Evolutionary conservation across 2,329 filamentous ascomycete species (phyloP).

Genomic region (Alternaria tenuissima): DNA sequence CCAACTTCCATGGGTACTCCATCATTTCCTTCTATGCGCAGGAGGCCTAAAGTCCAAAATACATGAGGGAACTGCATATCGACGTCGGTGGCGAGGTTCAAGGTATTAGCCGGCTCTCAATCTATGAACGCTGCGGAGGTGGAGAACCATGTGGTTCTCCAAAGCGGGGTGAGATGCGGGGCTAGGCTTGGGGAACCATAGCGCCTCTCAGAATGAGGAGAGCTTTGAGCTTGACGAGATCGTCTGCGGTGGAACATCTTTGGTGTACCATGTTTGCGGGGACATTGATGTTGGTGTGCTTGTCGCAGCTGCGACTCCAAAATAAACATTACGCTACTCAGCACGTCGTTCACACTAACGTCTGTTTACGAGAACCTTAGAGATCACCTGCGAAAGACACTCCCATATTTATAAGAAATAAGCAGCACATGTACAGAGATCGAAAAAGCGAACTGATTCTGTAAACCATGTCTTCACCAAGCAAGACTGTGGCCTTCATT

Average conservation of each 20-base stretch:
- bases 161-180: constrained; percentile 17
- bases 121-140: constrained; percentile 4
- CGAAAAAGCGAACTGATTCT: neutral
- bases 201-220: neutral
- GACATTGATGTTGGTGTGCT: neutral
- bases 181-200: neutral
- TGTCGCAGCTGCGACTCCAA: neutral
- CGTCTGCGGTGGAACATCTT: neutral
- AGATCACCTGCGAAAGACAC: neutral
- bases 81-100: neutral
- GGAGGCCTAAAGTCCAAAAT: neutral
- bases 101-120: constrained; percentile 1
- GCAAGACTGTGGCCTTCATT: constrained; percentile 37
- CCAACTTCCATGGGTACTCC: neutral
- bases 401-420: neutral
- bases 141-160: constrained; percentile 12
- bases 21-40: neutral
- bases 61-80: neutral
- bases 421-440: neutral
- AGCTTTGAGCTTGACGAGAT: rapidly evolving
- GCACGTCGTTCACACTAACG: neutral
- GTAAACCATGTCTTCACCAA: constrained; percentile 25
- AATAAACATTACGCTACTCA: neutral
- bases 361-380: neutral
- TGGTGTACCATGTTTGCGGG: neutral